Percentiles rank a stretch among this genome's conserved stretches.
These are phyloP conservation scores for Magnaporthales sp. DNA, from an alignment of 2,329 filamentous ascomycete genomes.

Conservation along the genomic window DNA sequence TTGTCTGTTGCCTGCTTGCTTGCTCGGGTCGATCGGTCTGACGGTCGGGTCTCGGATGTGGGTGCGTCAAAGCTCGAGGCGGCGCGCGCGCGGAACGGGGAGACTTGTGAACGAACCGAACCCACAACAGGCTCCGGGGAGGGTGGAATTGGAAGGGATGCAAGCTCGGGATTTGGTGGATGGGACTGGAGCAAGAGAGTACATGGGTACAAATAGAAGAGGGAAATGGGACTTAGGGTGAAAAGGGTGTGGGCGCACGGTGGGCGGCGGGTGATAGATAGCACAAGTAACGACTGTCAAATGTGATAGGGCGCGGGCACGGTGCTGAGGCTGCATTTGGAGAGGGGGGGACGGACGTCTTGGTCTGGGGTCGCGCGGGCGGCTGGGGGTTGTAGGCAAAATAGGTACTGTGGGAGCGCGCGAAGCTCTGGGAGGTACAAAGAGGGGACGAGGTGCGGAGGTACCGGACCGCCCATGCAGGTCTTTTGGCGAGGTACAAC, in stretches of 20 bases:
- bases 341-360: not conserved
- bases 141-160: not conserved
- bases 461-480: not conserved
- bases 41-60: not conserved
- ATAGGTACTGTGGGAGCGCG: not conserved
- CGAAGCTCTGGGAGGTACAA: not conserved
- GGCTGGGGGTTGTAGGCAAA: conserved; percentile 1
- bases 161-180: not conserved
- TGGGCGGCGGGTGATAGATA: not conserved
- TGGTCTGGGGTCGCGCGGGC: conserved; percentile 1
- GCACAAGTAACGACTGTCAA: not conserved
- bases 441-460: not conserved
- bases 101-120: not conserved
- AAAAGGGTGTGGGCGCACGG: not conserved
- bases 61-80: not conserved
- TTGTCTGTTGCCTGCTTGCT: not conserved
- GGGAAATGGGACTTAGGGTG: not conserved
- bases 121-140: not conserved
- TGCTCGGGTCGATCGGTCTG: not conserved
- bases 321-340: not conserved
- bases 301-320: not conserved
- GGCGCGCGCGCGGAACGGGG: not conserved
- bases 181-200: not conserved
- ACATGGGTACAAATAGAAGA: conserved; percentile 5
- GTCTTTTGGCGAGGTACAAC: not conserved